phyloP scores from a whole-genome alignment of 1,139 yeast species.

The Meyerozyma athensensis region DNA sequence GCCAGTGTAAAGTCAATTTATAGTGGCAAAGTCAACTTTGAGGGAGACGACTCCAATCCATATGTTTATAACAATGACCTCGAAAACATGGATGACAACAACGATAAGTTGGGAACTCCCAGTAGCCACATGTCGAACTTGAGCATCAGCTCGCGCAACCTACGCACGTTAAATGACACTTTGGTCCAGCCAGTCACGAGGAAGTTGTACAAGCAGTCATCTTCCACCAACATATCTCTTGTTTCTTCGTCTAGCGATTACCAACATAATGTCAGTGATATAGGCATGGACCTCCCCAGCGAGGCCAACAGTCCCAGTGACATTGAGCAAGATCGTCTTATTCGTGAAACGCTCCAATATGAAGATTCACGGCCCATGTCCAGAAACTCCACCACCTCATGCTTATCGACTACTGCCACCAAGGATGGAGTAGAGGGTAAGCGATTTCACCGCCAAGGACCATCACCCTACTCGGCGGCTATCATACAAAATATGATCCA shows the following conservation, averaged over 20 bases:
- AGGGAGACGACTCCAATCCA: slow-evolving; percentile 21
- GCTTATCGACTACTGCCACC: slow-evolving; percentile 66
- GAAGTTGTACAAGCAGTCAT: background rate
- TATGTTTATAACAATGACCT: slow-evolving; percentile 10
- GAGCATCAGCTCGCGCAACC: slow-evolving; percentile 21
- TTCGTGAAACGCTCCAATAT: slow-evolving; percentile 5
- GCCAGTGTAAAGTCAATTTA: slow-evolving; percentile 39
- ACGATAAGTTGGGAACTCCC: slow-evolving; percentile 5
- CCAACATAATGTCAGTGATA: slow-evolving; percentile 10
- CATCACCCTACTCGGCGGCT: slow-evolving; percentile 25
- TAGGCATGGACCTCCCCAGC: background rate
- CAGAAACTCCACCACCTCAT: slow-evolving; percentile 58
- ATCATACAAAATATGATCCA: slow-evolving; percentile 30
- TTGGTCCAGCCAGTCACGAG: background rate
- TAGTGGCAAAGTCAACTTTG: slow-evolving; percentile 33
- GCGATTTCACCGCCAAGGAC: slow-evolving; percentile 38
- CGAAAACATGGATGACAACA: slow-evolving; percentile 4
- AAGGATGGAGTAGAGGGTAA: slow-evolving; percentile 71
- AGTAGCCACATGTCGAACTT: slow-evolving; percentile 17
- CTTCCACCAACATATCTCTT: slow-evolving; percentile 22
- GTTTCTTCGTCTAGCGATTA: slow-evolving; percentile 25
- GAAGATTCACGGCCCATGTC: slow-evolving; percentile 49
- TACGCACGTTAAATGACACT: slow-evolving; percentile 10
- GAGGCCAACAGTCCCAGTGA: background rate
- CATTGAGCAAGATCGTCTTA: background rate